Base-by-base conservation (phyloP, 805 yeast species). In the Saccharomycopsis synnaedendra region DNA sequence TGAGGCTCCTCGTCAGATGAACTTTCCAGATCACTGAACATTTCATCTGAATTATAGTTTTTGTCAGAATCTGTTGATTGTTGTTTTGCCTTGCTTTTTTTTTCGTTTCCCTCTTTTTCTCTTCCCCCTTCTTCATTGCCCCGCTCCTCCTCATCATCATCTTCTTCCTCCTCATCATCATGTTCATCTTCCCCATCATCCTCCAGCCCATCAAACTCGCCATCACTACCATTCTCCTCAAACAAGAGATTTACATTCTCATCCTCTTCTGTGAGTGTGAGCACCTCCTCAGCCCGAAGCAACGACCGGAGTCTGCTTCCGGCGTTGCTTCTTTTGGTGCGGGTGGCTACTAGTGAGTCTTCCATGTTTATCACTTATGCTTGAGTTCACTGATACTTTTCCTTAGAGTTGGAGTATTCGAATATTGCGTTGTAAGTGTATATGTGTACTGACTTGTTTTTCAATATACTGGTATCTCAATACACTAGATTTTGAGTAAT, bases 291-390 rank as follows among this genome's bases (percentile, higher is more conserved):
- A 32, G 85, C 72, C 50, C 79, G 83, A 19, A 93, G 66, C 51
- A 93, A 71, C 48, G 78, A 78, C 57, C 77, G 76, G 60, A 93
- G 68, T 47, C 93, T 71, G 45, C 85, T 82, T 10, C 98, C 98
- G 1, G 98, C 98, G 65, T 90, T 93, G 41, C 87, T 64, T 47
- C 98, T 76, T 54, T 86, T 71, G 51, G 77, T 67, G 52, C 97
- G 74, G 3, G 95, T 82, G 27, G 84, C 78, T 56, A 83, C 82
- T 48, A 87, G 70, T 56, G 76, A 72, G 42, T 80, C 82, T 36
- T 69, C 75, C 28, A 43, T 5, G 36, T 9, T 34, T 34, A 19
- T 2, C 19, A 19, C 19, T 19, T 19, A 19, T 19, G 19, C 19
- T 19, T 19, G 19, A 19, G 19, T 19, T 19, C 19, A 19, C 19